Base-by-base conservation (phyloP, 495 filamentous ascomycete genomes). In the Lepraria neglecta region DNA sequence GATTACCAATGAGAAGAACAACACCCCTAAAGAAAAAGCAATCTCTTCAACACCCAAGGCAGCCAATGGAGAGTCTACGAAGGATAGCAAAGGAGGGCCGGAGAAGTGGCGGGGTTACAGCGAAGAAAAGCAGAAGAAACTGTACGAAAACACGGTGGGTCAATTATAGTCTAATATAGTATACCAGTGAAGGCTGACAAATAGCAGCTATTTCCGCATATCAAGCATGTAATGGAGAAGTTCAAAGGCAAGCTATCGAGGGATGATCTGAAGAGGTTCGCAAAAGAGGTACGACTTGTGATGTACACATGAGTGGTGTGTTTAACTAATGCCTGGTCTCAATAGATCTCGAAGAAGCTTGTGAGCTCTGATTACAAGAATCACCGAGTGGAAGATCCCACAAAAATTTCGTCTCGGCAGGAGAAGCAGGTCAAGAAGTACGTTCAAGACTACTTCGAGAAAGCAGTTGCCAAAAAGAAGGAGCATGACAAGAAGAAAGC, bases 351-450 rank as follows among this genome's bases (percentile, higher is more conserved):
- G 60, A 95, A 92, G 71, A 95, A 91, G 69, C 78, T 97, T 31
- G 90, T 95, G 33, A 83, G 86, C 30, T 90, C 89, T 0, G 91
- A 97, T 69, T 97, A 87, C 76, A 96, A 95, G 72, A 83, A 92
- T 66, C 80, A 82, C 45, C 85, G 88, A 4, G 91, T 97, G 11
- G 78, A 85, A 24, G 87, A 97, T 66, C 92, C 91, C 4, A 89
- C 83, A n/a, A 79, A 81, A 53, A 86, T 97, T 65, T 80, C 80
- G n/a, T 74, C 84, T 33, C 90, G 88, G 65, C 89, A 92, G 67
- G 84, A 86, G 66, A 86, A 85, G 71, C 88, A 89, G 61, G 83
- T 96, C 38, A 94, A 89, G 72, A 82, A 79, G 55, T 90, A 84
- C 67, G 90, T 90, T 67, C 87, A 88, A 58, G 82, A 88, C 21